Conservation (phyloP, 108 stramenopile species). For the Mediolabrus comicus region DNA sequence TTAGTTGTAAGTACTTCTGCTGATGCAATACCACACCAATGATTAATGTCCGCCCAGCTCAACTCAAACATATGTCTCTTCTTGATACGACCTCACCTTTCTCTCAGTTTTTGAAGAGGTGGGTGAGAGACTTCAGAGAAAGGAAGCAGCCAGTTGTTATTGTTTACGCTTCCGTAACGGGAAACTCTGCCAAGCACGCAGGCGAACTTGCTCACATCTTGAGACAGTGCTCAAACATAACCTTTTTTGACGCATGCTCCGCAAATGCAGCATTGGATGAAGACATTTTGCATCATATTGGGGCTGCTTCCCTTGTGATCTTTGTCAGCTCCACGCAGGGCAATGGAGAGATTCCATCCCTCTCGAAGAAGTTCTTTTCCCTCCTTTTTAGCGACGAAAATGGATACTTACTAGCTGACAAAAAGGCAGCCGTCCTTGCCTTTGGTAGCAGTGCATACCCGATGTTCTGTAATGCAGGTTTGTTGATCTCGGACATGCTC, state of each 20-base stretch:
- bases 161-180: slow-evolving; percentile 4
- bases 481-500: slow-evolving; percentile 4
- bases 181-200: slow-evolving; percentile 5
- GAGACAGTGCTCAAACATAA: slow-evolving; percentile 8
- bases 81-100: no score
- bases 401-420: neutral
- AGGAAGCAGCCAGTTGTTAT: slow-evolving; percentile 2
- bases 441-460: slow-evolving; percentile 21
- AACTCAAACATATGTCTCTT: no score
- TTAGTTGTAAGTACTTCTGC: no score
- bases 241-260: slow-evolving; percentile 11
- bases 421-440: slow-evolving; percentile 10
- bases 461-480: slow-evolving; percentile 18
- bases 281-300: neutral
- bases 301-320: neutral
- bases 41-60: no score
- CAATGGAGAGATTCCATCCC: slow-evolving; percentile 16
- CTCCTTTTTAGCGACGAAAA: slow-evolving; percentile 5
- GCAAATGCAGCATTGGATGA: slow-evolving; percentile 3
- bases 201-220: neutral
- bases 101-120: slow-evolving; percentile 6
- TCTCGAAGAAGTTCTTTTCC: slow-evolving; percentile 7
- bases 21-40: no score
- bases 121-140: neutral
- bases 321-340: slow-evolving; percentile 14